Percentiles rank a stretch among this genome's conserved stretches.
phyloP scores from a whole-genome alignment of 768 basidiomycete species.

The Leucogyrophana mollusca region DNA sequence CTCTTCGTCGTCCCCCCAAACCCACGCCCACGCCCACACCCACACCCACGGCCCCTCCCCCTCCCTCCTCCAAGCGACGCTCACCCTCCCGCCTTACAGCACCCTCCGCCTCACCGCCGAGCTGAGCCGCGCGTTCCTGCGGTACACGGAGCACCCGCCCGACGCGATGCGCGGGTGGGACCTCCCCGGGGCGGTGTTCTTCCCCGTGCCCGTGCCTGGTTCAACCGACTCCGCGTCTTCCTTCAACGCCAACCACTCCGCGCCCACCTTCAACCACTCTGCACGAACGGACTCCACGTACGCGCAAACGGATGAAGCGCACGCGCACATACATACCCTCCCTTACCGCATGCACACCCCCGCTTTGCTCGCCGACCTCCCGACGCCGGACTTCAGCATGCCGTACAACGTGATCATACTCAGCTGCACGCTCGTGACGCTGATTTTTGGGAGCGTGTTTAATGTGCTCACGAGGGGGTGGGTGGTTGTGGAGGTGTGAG shows the following conservation, averaged over 20 bases:
- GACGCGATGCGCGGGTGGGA: slow-evolving; percentile 97
- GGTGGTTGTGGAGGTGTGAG: slow-evolving; percentile 46
- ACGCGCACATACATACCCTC: slow-evolving; percentile 17
- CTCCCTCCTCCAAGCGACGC: slow-evolving; percentile 68
- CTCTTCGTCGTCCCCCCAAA: slow-evolving; percentile 29
- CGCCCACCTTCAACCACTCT: slow-evolving; percentile 1
- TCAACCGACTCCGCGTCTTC: background rate
- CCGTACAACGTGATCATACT: slow-evolving; percentile 99
- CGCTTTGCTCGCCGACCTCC: slow-evolving; percentile 83
- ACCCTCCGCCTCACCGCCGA: slow-evolving; percentile 68
- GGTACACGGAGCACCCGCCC: slow-evolving; percentile 94
- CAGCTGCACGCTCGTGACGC: slow-evolving; percentile 85
- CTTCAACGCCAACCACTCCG: slow-evolving; percentile 2
- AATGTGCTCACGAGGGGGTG: slow-evolving; percentile 83
- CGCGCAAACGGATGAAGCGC: no score
- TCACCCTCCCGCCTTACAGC: slow-evolving; percentile 68
- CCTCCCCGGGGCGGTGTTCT: slow-evolving; percentile 80
- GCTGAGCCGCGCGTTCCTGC: slow-evolving; percentile 80
- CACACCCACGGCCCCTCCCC: slow-evolving; percentile 38
- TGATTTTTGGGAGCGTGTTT: slow-evolving; percentile 92
- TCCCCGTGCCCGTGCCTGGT: slow-evolving; percentile 39
- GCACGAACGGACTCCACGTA: no score
- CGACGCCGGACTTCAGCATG: slow-evolving; percentile 99
- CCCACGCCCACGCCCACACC: slow-evolving; percentile 43
- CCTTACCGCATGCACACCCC: slow-evolving; percentile 67